Conservation (phyloP, 192 early-diverging fungal genomes). For the Linderina pennispora region DNA sequence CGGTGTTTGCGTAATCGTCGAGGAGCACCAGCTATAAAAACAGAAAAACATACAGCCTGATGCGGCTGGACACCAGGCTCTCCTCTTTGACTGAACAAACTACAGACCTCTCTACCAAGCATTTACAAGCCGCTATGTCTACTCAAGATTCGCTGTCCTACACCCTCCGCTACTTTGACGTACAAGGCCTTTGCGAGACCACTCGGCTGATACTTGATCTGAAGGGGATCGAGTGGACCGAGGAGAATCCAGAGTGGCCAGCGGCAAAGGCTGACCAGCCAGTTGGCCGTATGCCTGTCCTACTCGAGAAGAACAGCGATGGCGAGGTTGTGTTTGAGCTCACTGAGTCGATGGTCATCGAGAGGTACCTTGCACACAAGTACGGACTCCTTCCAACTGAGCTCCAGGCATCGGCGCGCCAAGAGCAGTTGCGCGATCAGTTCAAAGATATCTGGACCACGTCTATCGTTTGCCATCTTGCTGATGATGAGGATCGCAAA, state of each 20-base stretch:
- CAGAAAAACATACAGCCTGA: too few species aligned
- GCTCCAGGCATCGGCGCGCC: conserved; percentile 18
- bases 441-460: conserved; percentile 1
- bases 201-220: conserved; percentile 32
- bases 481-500: background rate
- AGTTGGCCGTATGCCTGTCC: conserved; percentile 45
- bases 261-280: conserved; percentile 35
- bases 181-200: conserved; percentile 17
- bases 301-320: conserved; percentile 32
- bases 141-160: too few species aligned
- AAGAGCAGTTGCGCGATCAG: conserved; percentile 26
- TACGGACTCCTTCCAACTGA: conserved; percentile 31
- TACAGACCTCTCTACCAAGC: too few species aligned
- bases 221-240: conserved; percentile 33
- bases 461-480: background rate
- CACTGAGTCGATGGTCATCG: conserved; percentile 43
- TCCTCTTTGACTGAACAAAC: too few species aligned
- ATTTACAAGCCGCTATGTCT: too few species aligned
- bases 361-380: conserved; percentile 46
- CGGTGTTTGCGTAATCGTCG: too few species aligned
- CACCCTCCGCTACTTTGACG: conserved; percentile 12
- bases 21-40: too few species aligned
- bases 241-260: conserved; percentile 43
- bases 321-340: conserved; percentile 16
- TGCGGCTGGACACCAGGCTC: too few species aligned